Conservation (phyloP, 2,329 filamentous ascomycete genomes). For the Metarhizium humberi region DNA sequence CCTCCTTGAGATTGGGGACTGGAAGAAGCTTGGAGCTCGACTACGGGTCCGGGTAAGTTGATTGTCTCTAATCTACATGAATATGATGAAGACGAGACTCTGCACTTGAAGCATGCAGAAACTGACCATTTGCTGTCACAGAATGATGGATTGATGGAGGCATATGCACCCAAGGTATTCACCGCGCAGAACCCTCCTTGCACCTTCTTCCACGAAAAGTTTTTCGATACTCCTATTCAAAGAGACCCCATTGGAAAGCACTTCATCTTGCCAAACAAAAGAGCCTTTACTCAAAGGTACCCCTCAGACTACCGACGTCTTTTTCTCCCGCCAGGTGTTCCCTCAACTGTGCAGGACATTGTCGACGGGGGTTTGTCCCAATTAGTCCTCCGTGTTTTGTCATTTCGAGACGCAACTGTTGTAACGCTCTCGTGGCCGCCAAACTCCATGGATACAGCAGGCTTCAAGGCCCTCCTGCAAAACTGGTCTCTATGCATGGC, state of each 20-base stretch:
- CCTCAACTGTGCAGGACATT: conserved; percentile 4
- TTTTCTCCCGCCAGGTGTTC: background rate
- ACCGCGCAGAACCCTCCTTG: conserved; percentile 3
- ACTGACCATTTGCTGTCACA: background rate
- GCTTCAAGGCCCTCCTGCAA: conserved; percentile 4
- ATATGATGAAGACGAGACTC: background rate
- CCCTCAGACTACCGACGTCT: background rate
- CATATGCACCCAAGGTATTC: conserved; percentile 5
- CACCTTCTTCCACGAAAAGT: conserved; percentile 3
- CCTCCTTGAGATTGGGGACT: conserved; percentile 6
- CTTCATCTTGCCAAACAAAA: background rate
- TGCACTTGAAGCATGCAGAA: background rate
- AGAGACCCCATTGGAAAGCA: conserved; percentile 2
- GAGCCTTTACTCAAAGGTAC: conserved; percentile 6
- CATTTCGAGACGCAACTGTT: conserved; percentile 5
- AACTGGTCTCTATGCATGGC: conserved; percentile 7
- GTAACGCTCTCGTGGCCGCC: conserved; percentile 4
- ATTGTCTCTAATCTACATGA: background rate
- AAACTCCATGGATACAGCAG: conserved; percentile 4
- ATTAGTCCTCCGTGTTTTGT: conserved; percentile 3
- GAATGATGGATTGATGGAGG: conserved; percentile 5
- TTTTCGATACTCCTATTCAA: background rate
- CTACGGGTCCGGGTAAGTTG: conserved; percentile 4
- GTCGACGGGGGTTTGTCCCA: conserved; percentile 5
- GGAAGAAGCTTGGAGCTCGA: conserved; percentile 6